Percentiles rank a stretch among this genome's conserved stretches.
Evolutionary conservation across 2,329 filamentous ascomycete genomes (phyloP).

Genomic region (Cadophora sp.): DNA sequence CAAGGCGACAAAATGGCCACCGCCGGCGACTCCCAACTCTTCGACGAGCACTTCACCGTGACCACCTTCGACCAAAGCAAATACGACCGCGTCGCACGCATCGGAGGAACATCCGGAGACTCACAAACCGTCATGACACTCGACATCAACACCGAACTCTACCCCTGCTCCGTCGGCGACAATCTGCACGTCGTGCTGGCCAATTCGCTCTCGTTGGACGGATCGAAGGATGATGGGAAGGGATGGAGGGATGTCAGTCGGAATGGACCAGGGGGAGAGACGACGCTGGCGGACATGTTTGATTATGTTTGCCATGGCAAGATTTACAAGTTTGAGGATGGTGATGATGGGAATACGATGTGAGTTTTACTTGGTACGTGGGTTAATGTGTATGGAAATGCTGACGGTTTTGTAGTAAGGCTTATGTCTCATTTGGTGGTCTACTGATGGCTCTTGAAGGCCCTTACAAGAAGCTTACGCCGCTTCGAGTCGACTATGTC

Average conservation of each 20-base stretch:
- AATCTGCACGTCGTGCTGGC: conserved; percentile 82
- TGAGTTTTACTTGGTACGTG: conserved; percentile 54
- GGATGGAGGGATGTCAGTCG: conserved; percentile 82
- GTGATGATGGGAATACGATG: conserved; percentile 81
- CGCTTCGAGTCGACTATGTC: conserved; percentile 88
- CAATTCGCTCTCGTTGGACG: conserved; percentile 85
- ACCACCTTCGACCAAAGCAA: conserved; percentile 81
- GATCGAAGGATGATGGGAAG: conserved; percentile 75
- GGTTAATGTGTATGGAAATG: not conserved
- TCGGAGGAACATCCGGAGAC: conserved; percentile 79
- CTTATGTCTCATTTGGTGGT: conserved; percentile 93
- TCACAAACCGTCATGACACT: conserved; percentile 79
- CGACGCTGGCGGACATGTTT: conserved; percentile 76
- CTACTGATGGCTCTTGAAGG: conserved; percentile 90
- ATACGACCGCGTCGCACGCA: conserved; percentile 93
- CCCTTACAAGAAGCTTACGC: conserved; percentile 93
- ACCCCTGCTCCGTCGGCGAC: conserved; percentile 77
- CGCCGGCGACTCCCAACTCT: conserved; percentile 88
- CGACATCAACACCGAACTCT: conserved; percentile 94
- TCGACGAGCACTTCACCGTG: conserved; percentile 90
- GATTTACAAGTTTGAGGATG: conserved; percentile 88
- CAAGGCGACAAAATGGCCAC: conserved; percentile 46
- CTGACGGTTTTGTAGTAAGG: conserved; percentile 67
- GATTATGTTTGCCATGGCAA: conserved; percentile 91
- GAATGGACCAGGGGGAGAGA: conserved; percentile 56